A percentile compares a stretch with the other conserved stretches of the same genome.
phyloP scores from a whole-genome alignment of 495 filamentous ascomycete genomes.

The Cryomyces minteri region DNA sequence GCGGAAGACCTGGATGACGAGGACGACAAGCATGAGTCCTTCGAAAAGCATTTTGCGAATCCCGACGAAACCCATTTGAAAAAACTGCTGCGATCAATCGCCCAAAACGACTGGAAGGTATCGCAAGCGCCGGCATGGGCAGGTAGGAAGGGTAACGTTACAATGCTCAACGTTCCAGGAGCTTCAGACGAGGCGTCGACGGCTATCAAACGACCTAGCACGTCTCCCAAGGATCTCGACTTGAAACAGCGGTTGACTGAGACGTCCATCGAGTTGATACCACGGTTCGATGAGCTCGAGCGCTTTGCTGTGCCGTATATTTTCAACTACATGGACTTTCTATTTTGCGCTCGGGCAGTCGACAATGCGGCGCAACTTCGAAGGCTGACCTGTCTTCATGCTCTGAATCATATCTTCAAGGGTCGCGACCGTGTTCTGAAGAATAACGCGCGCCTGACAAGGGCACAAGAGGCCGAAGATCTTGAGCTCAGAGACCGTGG shows the following conservation, averaged over 20 bases:
- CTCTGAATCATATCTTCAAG: constrained; percentile 81
- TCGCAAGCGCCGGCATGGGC: constrained; percentile 17
- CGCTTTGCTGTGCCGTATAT: constrained; percentile 34
- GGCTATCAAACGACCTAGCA: too few species aligned
- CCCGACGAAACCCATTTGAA: constrained; percentile 37
- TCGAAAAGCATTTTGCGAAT: constrained; percentile 57
- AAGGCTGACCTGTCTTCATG: constrained; percentile 61
- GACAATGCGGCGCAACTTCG: constrained; percentile 46
- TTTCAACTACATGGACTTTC: constrained; percentile 65
- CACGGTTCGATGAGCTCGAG: constrained; percentile 31
- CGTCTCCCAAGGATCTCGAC: constrained; percentile 27
- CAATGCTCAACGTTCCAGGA: background rate
- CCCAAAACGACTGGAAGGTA: constrained; percentile 38
- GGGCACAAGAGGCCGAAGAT: constrained; percentile 26
- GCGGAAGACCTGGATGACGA: constrained; percentile 29
- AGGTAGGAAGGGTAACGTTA: background rate
- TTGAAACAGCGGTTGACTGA: constrained; percentile 39
- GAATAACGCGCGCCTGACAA: constrained; percentile 65
- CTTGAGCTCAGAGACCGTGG: constrained; percentile 83
- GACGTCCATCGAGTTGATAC: constrained; percentile 11
- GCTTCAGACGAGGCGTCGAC: too few species aligned
- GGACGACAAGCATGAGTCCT: constrained; percentile 46
- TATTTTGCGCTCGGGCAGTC: constrained; percentile 53
- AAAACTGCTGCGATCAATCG: constrained; percentile 30
- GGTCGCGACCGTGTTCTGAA: constrained; percentile 84